These are phyloP conservation scores for Pseudogymnoascus sp. DNA, from an alignment of 2,329 filamentous ascomycete genomes.

Conservation along the genomic window DNA sequence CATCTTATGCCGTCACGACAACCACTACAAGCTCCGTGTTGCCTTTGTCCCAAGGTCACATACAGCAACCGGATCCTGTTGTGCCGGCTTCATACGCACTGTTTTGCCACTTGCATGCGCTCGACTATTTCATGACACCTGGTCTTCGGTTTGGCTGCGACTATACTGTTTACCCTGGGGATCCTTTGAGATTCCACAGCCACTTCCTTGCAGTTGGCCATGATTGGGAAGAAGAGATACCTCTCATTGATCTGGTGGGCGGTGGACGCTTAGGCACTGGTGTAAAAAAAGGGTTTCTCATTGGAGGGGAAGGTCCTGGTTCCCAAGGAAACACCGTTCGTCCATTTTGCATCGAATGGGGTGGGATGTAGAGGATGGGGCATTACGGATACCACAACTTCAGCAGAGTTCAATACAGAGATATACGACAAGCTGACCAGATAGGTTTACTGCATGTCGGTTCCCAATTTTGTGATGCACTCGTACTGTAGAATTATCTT, in stretches of 20 bases:
- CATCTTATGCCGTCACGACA: constrained; percentile 33
- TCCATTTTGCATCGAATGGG: constrained; percentile 87
- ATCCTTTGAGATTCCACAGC: constrained; percentile 88
- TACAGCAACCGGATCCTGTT: constrained; percentile 27
- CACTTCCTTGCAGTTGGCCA: constrained; percentile 84
- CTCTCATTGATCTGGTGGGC: constrained; percentile 75
- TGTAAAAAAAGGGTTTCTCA: constrained; percentile 90
- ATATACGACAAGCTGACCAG: background rate
- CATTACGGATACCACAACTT: background rate
- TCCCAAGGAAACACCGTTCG: constrained; percentile 43
- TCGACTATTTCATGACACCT: constrained; percentile 81
- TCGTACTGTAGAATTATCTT: background rate
- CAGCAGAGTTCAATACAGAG: background rate
- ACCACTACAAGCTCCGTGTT: constrained; percentile 38
- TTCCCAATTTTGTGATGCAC: background rate
- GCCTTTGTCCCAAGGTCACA: constrained; percentile 20
- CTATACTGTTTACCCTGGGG: constrained; percentile 91
- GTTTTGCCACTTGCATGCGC: constrained; percentile 70
- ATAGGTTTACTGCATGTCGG: background rate
- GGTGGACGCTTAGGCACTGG: constrained; percentile 84
- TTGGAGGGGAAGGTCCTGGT: constrained; percentile 58
- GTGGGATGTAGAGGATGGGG: constrained; percentile 63
- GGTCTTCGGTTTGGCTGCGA: constrained; percentile 90
- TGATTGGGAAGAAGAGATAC: constrained; percentile 81
- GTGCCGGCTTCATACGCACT: constrained; percentile 59